Evolutionary conservation across 1,139 yeast species (phyloP).

Genomic region (Yamadazyma triangularis): DNA sequence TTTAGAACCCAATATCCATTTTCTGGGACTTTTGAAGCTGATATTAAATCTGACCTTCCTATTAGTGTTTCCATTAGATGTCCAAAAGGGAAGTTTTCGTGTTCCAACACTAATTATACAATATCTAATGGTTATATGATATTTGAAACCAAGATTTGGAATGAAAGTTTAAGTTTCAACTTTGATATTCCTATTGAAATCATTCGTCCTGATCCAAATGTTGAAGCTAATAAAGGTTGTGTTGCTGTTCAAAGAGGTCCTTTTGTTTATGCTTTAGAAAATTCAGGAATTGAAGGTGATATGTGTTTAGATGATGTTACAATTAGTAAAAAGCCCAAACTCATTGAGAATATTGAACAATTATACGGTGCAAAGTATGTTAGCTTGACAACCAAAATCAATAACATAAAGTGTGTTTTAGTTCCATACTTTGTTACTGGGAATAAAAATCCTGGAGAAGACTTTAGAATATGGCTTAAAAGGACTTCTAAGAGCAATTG

Average conservation of each 20-base stretch:
- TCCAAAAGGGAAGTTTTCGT: slow-evolving; percentile 6
- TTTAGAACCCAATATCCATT: slow-evolving; percentile 10
- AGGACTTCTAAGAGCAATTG: too few relatives aligned
- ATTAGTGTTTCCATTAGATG: slow-evolving; percentile 9
- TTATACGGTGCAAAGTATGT: slow-evolving; percentile 5
- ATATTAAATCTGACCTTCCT: slow-evolving; percentile 5
- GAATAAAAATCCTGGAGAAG: slow-evolving; percentile 15
- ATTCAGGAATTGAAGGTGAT: slow-evolving; percentile 8
- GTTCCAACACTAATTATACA: slow-evolving; percentile 2
- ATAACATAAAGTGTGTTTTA: slow-evolving; percentile 6
- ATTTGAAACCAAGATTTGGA: slow-evolving; percentile 7
- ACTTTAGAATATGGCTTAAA: slow-evolving; percentile 15
- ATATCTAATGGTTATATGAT: slow-evolving; percentile 7
- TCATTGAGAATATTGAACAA: slow-evolving; percentile 1
- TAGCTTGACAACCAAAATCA: slow-evolving; percentile 4
- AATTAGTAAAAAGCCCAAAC: slow-evolving; percentile 5
- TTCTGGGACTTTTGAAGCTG: slow-evolving; percentile 7
- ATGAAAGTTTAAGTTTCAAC: slow-evolving; percentile 6
- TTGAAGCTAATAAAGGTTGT: slow-evolving; percentile 13
- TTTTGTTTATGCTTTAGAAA: slow-evolving; percentile 13
- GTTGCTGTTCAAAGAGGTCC: slow-evolving; percentile 16
- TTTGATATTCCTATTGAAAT: slow-evolving; percentile 12
- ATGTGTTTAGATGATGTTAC: slow-evolving; percentile 4
- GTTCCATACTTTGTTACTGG: slow-evolving; percentile 17
- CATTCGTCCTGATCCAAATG: slow-evolving; percentile 12